Evolutionary conservation across 495 filamentous ascomycete species (phyloP), one percentile per base, ranked within the genome.

Genomic region (Penicillium samsonianum): DNA sequence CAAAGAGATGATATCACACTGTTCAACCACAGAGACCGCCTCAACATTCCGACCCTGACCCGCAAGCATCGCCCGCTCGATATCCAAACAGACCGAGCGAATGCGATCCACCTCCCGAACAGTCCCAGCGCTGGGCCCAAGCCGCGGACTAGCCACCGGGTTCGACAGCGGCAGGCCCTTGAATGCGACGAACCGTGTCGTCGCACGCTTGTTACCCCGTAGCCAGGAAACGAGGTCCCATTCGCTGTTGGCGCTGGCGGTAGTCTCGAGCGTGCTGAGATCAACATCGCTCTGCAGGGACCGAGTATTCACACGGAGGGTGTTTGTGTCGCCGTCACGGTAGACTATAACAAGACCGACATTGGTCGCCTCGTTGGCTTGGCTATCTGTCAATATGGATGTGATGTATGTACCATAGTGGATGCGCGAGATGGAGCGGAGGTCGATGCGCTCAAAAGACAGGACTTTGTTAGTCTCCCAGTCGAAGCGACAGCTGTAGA

Each of bases 381-480:
- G 89, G 1, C 82, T 73, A 0, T 84, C 70, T 4, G 92, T 88
- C 23, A 96, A 77, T 3, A 90, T 92, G 1, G 87, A 92, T 2
- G 90, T 96, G 65, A 98, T 90, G 65, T 97, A 98, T 2, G 88
- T 87, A 28, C 93, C 94, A 58, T 87, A 82, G 53, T 82, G 82
- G 45, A 98, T 85, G 43, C 80, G 78, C 1, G 76, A 75, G 26
- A 98, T 73, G 47, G 88, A 86, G 7, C 82, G 80, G 30, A 97
- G 77, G 53, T 88, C 86, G 12, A 96, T 86, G n/a, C 92, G 79
- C 70, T 96, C 91, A 63, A 96, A 97, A 0, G 87, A 90, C 1
- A 86, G 82, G 0, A 97, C 90, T 71, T 96, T 97, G 75, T 96
- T 92, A 5, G 90, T 83, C 58, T 87, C 87, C 89, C 91, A 96